Evolutionary conservation across 2,329 filamentous ascomycete species (phyloP).

Genomic region (Volutella citrinella): DNA sequence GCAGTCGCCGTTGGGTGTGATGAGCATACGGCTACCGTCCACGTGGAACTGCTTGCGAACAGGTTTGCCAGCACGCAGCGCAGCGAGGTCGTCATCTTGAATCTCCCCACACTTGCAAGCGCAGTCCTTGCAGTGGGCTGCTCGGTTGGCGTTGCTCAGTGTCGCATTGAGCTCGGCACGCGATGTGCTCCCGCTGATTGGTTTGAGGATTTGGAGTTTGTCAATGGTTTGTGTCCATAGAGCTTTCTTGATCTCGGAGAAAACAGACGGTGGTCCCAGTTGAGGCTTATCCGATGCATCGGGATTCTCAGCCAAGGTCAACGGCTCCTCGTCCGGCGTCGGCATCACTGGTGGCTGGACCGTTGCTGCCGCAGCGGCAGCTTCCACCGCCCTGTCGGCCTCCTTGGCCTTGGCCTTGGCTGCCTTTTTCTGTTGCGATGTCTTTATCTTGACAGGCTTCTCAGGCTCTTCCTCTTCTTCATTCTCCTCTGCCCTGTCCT

Average conservation of each 20-base stretch:
- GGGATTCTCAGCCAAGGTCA: slow-evolving; percentile 13
- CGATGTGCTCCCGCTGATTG: slow-evolving; percentile 28
- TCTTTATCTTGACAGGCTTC: slow-evolving; percentile 24
- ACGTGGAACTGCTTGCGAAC: slow-evolving; percentile 57
- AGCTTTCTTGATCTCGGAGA: slow-evolving; percentile 31
- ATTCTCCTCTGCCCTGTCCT: slow-evolving; percentile 8
- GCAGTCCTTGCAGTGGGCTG: slow-evolving; percentile 34
- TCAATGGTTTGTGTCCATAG: slow-evolving; percentile 33
- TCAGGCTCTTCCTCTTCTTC: slow-evolving; percentile 18
- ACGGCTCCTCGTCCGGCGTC: slow-evolving; percentile 14
- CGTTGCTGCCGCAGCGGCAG: no score
- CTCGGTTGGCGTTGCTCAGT: slow-evolving; percentile 18
- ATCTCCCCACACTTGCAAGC: slow-evolving; percentile 40
- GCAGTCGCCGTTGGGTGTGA: slow-evolving; percentile 74
- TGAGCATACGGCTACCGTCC: slow-evolving; percentile 65
- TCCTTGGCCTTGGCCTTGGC: slow-evolving; percentile 29
- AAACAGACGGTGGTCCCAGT: slow-evolving; percentile 32
- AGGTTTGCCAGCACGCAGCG: slow-evolving; percentile 53
- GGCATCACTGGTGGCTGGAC: slow-evolving; percentile 16
- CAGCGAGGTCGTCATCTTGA: slow-evolving; percentile 49
- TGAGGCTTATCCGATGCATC: slow-evolving; percentile 28
- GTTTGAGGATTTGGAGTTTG: slow-evolving; percentile 36
- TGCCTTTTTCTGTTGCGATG: slow-evolving; percentile 27
- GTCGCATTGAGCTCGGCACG: slow-evolving; percentile 24
- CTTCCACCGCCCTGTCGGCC: slow-evolving; percentile 17